A percentile compares a stretch with the other conserved stretches of the same genome.
phyloP scores from a whole-genome alignment of 1,284 basidiomycete genomes.

The Trametes pubescens region DNA sequence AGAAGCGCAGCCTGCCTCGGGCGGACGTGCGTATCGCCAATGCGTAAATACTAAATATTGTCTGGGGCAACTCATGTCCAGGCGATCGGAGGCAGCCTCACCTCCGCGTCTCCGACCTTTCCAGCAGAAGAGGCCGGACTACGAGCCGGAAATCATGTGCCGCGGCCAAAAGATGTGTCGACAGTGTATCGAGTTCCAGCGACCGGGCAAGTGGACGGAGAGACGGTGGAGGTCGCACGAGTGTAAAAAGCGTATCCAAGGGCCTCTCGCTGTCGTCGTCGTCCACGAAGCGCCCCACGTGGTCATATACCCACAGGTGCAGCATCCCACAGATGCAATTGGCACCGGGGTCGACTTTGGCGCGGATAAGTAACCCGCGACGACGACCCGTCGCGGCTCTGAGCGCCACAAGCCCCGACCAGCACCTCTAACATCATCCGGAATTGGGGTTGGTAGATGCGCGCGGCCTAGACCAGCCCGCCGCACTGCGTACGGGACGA shows the following conservation, averaged over 20 bases:
- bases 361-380: conserved; percentile 19
- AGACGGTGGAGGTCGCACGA: background rate
- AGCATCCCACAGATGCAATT: background rate
- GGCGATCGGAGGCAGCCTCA: conserved; percentile 28
- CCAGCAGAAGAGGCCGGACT: conserved; percentile 24
- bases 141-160: conserved; percentile 10
- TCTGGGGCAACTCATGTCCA: conserved; percentile 27
- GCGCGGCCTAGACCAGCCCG: conserved; percentile 23
- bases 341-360: background rate
- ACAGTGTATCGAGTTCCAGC: conserved; percentile 2
- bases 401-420: conserved; percentile 12
- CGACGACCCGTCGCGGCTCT: conserved; percentile 6
- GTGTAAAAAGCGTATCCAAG: conserved; percentile 20
- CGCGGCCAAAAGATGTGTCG: conserved; percentile 13
- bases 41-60: conserved; percentile 31
- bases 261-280: conserved; percentile 2
- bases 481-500: conserved; percentile 6
- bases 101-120: conserved; percentile 17
- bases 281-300: conserved; percentile 9
- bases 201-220: background rate
- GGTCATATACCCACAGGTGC: background rate
- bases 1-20: conserved; percentile 13
- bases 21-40: conserved; percentile 18
- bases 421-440: conserved; percentile 30
- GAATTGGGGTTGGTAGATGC: conserved; percentile 28